Conservation (phyloP, 805 yeast genomes). For the Pachysolen tannophilus region DNA sequence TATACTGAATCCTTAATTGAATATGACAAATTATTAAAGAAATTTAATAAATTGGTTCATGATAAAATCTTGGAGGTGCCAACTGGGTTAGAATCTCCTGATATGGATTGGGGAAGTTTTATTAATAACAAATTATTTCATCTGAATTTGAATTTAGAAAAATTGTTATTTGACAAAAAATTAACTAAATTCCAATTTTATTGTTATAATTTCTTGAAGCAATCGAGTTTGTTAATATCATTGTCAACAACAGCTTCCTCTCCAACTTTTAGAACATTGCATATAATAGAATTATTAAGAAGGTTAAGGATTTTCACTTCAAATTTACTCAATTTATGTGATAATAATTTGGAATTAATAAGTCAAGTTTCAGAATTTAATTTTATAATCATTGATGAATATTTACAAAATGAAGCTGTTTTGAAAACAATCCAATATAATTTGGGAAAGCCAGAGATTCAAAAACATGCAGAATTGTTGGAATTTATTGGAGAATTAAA, state of each 20-base stretch:
- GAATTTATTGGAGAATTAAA: slow-evolving; percentile 43
- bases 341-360: slow-evolving; percentile 12
- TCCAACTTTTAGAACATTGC: slow-evolving; percentile 19
- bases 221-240: slow-evolving; percentile 18
- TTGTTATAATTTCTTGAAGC: slow-evolving; percentile 26
- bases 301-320: slow-evolving; percentile 29
- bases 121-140: slow-evolving; percentile 1
- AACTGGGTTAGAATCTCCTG: background rate
- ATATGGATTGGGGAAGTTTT: slow-evolving; percentile 1
- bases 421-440: slow-evolving; percentile 14
- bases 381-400: slow-evolving; percentile 33
- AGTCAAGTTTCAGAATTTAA: slow-evolving; percentile 32
- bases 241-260: slow-evolving; percentile 19
- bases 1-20: slow-evolving; percentile 51
- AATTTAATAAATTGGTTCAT: slow-evolving; percentile 15
- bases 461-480: slow-evolving; percentile 13
- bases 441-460: slow-evolving; percentile 8
- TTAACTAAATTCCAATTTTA: slow-evolving; percentile 29
- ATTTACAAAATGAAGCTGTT: slow-evolving; percentile 17
- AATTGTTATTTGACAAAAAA: slow-evolving; percentile 3
- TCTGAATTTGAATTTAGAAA: slow-evolving; percentile 2
- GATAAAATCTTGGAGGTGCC: slow-evolving; percentile 2
- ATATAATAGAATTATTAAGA: slow-evolving; percentile 21
- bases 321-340: slow-evolving; percentile 22
- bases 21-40: slow-evolving; percentile 36